Percentiles rank a stretch among this genome's conserved stretches.
These are phyloP conservation scores for Entoloma clypeatum DNA, from an alignment of 1,284 basidiomycete species.

Conservation along the genomic window DNA sequence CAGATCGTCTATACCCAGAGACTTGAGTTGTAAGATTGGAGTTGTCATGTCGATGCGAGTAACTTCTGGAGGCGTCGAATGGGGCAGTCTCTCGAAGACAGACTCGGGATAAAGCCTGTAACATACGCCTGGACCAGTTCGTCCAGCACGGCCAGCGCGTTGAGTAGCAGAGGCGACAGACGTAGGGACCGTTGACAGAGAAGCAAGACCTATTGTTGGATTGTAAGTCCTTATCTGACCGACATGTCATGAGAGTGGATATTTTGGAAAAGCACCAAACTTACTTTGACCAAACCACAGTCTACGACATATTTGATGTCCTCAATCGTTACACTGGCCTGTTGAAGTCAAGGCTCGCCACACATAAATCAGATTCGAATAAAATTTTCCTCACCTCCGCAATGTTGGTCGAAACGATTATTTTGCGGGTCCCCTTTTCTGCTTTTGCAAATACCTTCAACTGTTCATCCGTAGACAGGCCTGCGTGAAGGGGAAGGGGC, in stretches of 20 bases:
- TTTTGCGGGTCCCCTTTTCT: constrained; percentile 76
- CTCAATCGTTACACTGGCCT: constrained; percentile 96
- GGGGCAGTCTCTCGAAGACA: constrained; percentile 54
- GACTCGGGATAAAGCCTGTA: constrained; percentile 86
- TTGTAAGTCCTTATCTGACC: constrained; percentile 82
- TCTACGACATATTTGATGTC: constrained; percentile 96
- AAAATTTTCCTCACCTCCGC: constrained; percentile 67
- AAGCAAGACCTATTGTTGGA: constrained; percentile 77
- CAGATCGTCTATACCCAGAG: constrained; percentile 92
- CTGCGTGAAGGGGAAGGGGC: constrained; percentile 84
- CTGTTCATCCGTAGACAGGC: constrained; percentile 84
- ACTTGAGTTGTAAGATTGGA: constrained; percentile 89
- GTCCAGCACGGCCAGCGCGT: constrained; percentile 86
- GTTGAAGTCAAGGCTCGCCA: constrained; percentile 4
- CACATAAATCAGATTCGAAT: not conserved
- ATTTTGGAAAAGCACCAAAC: constrained; percentile 13
- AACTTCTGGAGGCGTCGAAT: constrained; percentile 83
- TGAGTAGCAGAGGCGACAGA: constrained; percentile 85
- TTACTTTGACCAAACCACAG: constrained; percentile 90
- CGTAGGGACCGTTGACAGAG: constrained; percentile 75
- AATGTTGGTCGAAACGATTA: constrained; percentile 93
- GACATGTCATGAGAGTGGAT: not conserved
- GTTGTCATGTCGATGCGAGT: constrained; percentile 85
- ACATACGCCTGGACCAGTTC: constrained; percentile 88
- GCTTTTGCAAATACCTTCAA: constrained; percentile 78